These are phyloP conservation scores for Stephania cephalantha DNA, from an alignment of 164 flowering plant genomes.

Conservation along the genomic window DNA sequence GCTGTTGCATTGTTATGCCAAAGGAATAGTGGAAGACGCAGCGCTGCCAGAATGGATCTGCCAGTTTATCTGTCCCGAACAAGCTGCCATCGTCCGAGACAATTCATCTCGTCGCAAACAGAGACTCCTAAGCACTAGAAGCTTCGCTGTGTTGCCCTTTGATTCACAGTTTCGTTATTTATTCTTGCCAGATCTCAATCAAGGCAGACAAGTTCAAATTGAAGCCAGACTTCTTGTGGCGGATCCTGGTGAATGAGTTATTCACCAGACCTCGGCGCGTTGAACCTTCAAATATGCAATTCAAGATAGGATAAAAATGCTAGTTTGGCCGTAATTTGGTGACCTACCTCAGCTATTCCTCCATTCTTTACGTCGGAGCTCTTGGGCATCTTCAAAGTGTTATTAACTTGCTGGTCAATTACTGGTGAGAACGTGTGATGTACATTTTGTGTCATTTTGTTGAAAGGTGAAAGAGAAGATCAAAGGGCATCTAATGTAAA, in stretches of 20 bases:
- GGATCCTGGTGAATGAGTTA: neutral
- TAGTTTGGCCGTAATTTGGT: neutral
- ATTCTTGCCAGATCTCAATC: conserved; percentile 21
- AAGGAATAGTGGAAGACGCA: conserved; percentile 33
- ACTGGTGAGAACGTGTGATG: too few species aligned
- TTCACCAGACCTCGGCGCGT: neutral
- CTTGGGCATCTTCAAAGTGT: too few species aligned
- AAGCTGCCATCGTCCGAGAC: conserved; percentile 30
- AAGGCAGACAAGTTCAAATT: neutral
- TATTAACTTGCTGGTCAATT: too few species aligned
- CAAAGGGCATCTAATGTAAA: too few species aligned
- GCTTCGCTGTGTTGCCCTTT: conserved; percentile 30
- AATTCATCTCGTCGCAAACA: conserved; percentile 21
- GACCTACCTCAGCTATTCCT: neutral
- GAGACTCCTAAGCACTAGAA: conserved; percentile 32
- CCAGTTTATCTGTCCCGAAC: conserved; percentile 34
- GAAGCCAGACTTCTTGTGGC: neutral
- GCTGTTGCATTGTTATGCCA: conserved; percentile 33
- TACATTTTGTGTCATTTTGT: too few species aligned
- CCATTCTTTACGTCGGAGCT: too few species aligned
- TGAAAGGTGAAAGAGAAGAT: too few species aligned
- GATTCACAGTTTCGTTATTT: conserved; percentile 41
- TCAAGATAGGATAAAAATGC: neutral
- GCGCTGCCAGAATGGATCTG: conserved; percentile 37
- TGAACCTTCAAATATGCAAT: neutral